These are phyloP conservation scores for Diaporthe vexans DNA, from an alignment of 2,329 filamentous ascomycete genomes.

Conservation along the genomic window DNA sequence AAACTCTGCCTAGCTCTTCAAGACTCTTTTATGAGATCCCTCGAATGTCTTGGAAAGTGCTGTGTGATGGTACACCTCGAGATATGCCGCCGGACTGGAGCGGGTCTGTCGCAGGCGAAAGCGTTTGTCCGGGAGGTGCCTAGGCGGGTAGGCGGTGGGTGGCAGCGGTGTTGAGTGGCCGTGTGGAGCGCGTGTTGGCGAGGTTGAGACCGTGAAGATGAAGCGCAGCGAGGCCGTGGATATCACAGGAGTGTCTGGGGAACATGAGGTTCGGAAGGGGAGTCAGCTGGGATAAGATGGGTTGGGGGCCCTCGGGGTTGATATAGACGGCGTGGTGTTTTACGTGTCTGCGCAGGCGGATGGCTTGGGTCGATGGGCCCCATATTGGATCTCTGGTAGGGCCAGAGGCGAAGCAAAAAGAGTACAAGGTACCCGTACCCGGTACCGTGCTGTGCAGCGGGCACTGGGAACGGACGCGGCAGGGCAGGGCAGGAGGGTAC, in stretches of 20 bases:
- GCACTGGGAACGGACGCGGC: neutral
- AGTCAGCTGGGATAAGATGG: conserved; percentile 35
- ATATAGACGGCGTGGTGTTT: conserved; percentile 42
- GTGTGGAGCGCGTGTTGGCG: conserved; percentile 16
- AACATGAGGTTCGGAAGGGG: conserved; percentile 32
- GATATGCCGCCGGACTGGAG: conserved; percentile 1
- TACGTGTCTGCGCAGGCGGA: conserved; percentile 35
- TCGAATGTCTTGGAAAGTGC: neutral
- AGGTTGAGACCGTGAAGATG: conserved; percentile 11
- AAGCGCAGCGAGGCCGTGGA: conserved; percentile 6
- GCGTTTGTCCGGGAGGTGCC: neutral
- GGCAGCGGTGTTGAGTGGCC: neutral
- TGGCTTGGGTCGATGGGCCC: conserved; percentile 38
- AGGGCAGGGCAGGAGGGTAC: conserved; percentile 13
- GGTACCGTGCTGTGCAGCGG: conserved; percentile 14
- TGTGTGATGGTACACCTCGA: conserved; percentile 1
- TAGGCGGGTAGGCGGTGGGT: conserved; percentile 2
- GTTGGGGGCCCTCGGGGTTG: conserved; percentile 39
- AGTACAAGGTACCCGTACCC: conserved; percentile 27
- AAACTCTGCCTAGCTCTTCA: conserved; percentile 11
- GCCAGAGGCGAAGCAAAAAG: conserved; percentile 37
- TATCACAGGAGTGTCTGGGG: conserved; percentile 31
- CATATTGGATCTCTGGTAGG: conserved; percentile 39
- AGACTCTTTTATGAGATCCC: neutral
- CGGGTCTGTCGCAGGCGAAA: neutral